Conservation (phyloP, 192 early-diverging fungal species). For the Phycomyces nitens region DNA sequence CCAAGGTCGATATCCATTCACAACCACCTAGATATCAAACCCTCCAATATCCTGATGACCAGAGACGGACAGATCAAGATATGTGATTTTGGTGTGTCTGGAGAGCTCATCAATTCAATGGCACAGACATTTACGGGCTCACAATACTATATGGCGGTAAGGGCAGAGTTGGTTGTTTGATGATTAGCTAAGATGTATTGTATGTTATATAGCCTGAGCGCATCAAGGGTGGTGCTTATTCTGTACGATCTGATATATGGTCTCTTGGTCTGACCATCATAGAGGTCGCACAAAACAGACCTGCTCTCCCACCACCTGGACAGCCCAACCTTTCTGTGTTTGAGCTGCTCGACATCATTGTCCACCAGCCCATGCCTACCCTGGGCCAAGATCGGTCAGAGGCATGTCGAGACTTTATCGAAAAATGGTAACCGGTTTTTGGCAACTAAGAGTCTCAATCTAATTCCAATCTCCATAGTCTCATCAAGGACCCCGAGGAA, state of each 20-base stretch:
- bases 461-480: slow-evolving; percentile 30
- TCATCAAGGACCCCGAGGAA: slow-evolving; percentile 67
- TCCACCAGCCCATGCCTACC: slow-evolving; percentile 82
- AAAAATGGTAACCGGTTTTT: slow-evolving; percentile 52
- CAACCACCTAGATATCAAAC: slow-evolving; percentile 80
- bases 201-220: slow-evolving; percentile 75
- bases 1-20: neutral
- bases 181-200: slow-evolving; percentile 33
- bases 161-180: too few relatives aligned
- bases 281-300: slow-evolving; percentile 87
- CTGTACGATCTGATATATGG: slow-evolving; percentile 95
- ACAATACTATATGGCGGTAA: slow-evolving; percentile 92
- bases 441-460: neutral
- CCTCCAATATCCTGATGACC: slow-evolving; percentile 95
- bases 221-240: slow-evolving; percentile 84
- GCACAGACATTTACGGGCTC: slow-evolving; percentile 97
- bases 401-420: slow-evolving; percentile 67
- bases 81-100: slow-evolving; percentile 95
- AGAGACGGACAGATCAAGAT: slow-evolving; percentile 86
- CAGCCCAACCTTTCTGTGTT: slow-evolving; percentile 72
- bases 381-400: slow-evolving; percentile 54
- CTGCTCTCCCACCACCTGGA: slow-evolving; percentile 86
- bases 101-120: slow-evolving; percentile 80
- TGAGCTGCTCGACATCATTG: slow-evolving; percentile 92
- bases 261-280: slow-evolving; percentile 90